Evolutionary conservation across 106 monocot species (phyloP), one percentile per base, ranked within the genome.

Genomic region (Posidonia australis): DNA sequence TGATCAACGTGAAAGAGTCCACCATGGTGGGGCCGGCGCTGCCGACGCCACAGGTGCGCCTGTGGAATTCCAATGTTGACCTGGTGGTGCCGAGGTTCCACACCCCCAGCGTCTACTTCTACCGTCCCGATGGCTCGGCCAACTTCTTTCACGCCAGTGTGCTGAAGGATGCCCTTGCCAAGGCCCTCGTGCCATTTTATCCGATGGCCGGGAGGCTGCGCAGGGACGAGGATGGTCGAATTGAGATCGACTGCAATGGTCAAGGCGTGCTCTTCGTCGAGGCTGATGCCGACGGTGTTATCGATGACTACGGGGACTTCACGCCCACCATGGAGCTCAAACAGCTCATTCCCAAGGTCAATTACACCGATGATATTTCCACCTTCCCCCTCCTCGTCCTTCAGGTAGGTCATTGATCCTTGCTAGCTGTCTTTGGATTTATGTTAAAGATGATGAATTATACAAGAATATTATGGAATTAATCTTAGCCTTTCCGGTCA

Each of bases 71-170:
- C 54, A 98, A 85, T 76, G 78, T 91, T 10, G 96, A 98, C 47
- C 80, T 98, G 16, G 87, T 98, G 44, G 90, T 90, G 31, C 90
- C 90, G 14, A 70, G 96, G 22, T 91, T 90, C 79, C 87, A 91
- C 90, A 90, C 96, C 0, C 87, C 96, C 9, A 98, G 90, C 75
- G 87, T 91, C 29, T 98, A 98, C 71, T 98, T 98, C 80, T 98
- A 98, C 79, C 78, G 87, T 3, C 74, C 74, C 22, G 58, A 58
- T 59, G 77, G 54, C 19, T 72, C 75, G 0, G 44, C 44, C 10
- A 58, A 22, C 44, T 98, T 85, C 70, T 87, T 98, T 54, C 68
- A 87, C 55, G 54, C 72, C 18, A 25, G 29, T 6, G 60, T 23
- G 27, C 52, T 98, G 28, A 76, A 67, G 64, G 70, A 77, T 1